Conservation (phyloP, 768 basidiomycete species). For the Boletus edulis region DNA sequence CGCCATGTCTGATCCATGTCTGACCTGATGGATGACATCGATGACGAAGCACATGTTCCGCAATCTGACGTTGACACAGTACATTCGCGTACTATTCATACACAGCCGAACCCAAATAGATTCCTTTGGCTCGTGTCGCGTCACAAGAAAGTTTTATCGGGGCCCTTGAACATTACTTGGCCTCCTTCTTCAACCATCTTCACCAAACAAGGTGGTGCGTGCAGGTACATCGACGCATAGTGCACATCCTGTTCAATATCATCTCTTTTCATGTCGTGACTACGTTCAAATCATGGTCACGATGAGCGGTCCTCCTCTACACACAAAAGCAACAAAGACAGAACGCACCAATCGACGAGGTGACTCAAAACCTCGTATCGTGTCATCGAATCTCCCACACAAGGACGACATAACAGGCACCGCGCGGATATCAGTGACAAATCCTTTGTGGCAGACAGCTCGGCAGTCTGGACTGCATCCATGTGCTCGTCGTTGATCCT, state of each 20-base stretch:
- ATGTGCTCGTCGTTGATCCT: neutral
- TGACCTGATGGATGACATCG: too few relatives aligned
- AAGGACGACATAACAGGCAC: neutral
- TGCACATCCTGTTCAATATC: neutral
- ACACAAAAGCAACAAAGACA: neutral
- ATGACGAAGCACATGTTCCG: too few relatives aligned
- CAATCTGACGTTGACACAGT: too few relatives aligned
- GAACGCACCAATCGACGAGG: neutral
- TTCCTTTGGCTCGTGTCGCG: too few relatives aligned
- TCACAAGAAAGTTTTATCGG: too few relatives aligned
- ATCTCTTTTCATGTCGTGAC: neutral
- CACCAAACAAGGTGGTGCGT: neutral
- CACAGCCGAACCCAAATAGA: too few relatives aligned
- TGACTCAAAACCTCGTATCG: neutral
- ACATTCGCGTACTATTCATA: too few relatives aligned
- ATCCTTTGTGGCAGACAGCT: neutral
- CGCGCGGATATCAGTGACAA: neutral
- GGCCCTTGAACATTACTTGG: neutral
- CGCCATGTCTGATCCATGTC: too few relatives aligned
- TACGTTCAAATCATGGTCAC: neutral
- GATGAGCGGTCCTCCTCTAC: neutral
- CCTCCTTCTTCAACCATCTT: neutral
- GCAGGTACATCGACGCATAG: neutral
- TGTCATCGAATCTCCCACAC: neutral
- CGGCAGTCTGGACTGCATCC: neutral